phyloP scores from a whole-genome alignment of 257 asterid genomes.

The Cordia subcordata region DNA sequence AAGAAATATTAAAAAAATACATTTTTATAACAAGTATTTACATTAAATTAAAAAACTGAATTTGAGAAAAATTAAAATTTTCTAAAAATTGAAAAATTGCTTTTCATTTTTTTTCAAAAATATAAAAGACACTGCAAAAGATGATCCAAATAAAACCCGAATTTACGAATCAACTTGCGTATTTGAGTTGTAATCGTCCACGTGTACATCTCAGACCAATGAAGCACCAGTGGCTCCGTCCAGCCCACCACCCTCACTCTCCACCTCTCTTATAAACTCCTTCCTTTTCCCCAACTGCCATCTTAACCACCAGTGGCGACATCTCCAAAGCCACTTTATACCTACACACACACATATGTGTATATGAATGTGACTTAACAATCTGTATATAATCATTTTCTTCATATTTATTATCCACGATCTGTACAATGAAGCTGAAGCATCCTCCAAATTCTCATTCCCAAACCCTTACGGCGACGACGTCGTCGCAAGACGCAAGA shows the following conservation, averaged over 20 bases:
- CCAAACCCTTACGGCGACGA: slow-evolving; percentile 45
- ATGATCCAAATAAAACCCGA: too few relatives aligned
- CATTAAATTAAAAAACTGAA: too few relatives aligned
- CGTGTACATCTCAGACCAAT: background rate
- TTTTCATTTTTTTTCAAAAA: too few relatives aligned
- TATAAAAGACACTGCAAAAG: too few relatives aligned
- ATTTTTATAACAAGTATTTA: too few relatives aligned
- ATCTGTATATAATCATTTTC: background rate
- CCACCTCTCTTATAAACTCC: too few relatives aligned
- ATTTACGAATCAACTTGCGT: too few relatives aligned
- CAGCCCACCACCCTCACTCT: background rate
- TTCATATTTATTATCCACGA: background rate
- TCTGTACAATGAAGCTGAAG: slow-evolving; percentile 60
- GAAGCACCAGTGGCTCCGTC: background rate
- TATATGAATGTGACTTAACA: background rate
- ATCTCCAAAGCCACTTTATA: background rate
- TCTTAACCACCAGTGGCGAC: background rate
- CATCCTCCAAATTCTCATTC: slow-evolving; percentile 55
- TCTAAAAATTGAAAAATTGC: too few relatives aligned
- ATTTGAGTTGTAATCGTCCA: too few relatives aligned
- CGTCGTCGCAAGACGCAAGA: slow-evolving; percentile 59
- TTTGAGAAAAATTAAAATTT: too few relatives aligned
- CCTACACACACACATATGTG: background rate
- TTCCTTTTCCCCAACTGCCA: too few relatives aligned
- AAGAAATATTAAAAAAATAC: too few relatives aligned